A percentile compares a stretch with the other conserved stretches of the same genome.
These are phyloP conservation scores for Phytophthora podocarpi DNA, from an alignment of 352 stramenopile species.

Conservation along the genomic window DNA sequence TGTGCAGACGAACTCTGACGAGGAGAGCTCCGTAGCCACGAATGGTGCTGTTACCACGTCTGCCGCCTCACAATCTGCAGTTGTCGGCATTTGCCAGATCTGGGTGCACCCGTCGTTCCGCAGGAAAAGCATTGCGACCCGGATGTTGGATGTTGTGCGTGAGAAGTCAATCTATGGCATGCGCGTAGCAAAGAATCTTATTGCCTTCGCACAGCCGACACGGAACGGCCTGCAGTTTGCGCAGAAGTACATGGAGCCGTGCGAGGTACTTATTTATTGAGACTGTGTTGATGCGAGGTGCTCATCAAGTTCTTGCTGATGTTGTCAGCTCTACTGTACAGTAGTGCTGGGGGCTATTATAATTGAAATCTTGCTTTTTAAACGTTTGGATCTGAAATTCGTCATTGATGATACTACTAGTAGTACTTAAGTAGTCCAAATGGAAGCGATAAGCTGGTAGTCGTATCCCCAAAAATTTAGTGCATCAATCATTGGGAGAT, in stretches of 20 bases:
- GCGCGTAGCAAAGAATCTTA: conserved; percentile 44
- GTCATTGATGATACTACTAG: no score
- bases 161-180: conserved; percentile 81
- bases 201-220: conserved; percentile 84
- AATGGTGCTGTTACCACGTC: conserved; percentile 23
- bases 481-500: no score
- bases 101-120: conserved; percentile 69
- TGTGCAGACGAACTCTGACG: neutral
- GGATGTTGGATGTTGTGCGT: conserved; percentile 63
- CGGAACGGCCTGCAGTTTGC: conserved; percentile 65
- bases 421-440: no score
- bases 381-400: no score
- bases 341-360: no score
- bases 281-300: neutral
- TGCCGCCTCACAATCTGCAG: conserved; percentile 24
- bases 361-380: no score
- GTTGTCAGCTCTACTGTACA: no score
- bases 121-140: conserved; percentile 55
- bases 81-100: conserved; percentile 73
- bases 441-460: no score
- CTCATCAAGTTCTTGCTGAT: no score
- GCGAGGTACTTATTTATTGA: conserved; percentile 63
- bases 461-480: no score
- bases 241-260: conserved; percentile 51
- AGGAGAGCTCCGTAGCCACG: conserved; percentile 5